Base-by-base conservation (phyloP, 1,139 yeast genomes). In the Suhomyces ambrosiae region DNA sequence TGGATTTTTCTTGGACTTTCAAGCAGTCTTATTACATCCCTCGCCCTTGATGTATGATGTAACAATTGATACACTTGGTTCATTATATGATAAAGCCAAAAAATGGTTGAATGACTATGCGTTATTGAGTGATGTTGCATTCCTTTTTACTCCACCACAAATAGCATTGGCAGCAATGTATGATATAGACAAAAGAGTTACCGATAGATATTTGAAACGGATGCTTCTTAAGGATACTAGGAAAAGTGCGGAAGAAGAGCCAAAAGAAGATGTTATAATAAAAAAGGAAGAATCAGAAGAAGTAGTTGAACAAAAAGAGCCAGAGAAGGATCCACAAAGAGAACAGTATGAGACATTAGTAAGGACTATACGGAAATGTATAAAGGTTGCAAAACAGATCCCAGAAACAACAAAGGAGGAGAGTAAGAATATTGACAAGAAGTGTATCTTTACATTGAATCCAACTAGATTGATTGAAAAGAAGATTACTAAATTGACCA, bases 1-100 rank as follows among this genome's bases (percentile, higher is more conserved):
- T 58, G 98, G 98, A 18, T 89, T 92, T 55, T 90, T 84, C 59
- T 74, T 92, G 30, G 98, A 92, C 59, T 87, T 60, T 40, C 98
- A 92, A 57, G 74, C 79, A 15, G 75, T 79, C 1, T 63, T 88
- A 35, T 53, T 69, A 32, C 62, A 63, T 40, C 69, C 73, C 2
- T 46, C 51, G 5, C 71, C 69, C 2, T 50, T 57, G 23, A 56
- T 62, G 60, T 61, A 62, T 38, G 74, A 66, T 40, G 63, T 68
- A 5, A 58, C 60, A 2, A 62, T 70, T 9, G 75, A 73, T 38
- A 63, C 74, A 13, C 54, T 79, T 17, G 80, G 79, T 1, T 66
- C 68, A 37, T 67, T 76, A 26, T 87, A 86, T 57, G 95, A 87
- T 52, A 63, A 68, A 26, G 87, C 95, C 2, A 78, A 84, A 49